Evolutionary conservation across 108 stramenopile species (phyloP).

Genomic region (Thalassiosira profunda): DNA sequence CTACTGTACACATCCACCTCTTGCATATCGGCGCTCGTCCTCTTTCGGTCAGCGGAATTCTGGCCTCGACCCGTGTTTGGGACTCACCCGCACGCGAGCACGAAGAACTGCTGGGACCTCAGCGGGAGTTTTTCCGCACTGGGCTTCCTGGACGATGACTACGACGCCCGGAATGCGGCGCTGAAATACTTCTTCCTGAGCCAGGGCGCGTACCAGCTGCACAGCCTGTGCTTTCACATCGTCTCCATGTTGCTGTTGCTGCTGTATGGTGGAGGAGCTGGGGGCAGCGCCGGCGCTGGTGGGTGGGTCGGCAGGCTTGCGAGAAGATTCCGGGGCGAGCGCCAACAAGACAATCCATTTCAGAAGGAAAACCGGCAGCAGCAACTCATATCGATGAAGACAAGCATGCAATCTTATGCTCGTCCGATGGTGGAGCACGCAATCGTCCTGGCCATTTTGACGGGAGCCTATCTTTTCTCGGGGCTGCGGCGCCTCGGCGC

Average conservation of each 20-base stretch:
- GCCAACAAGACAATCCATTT: slow-evolving; percentile 2
- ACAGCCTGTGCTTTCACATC: slow-evolving; percentile 75
- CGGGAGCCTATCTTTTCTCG: slow-evolving; percentile 67
- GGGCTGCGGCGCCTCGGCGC: slow-evolving; percentile 73
- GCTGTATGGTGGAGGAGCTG: slow-evolving; percentile 25
- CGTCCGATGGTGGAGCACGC: slow-evolving; percentile 66
- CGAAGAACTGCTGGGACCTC: slow-evolving; percentile 82
- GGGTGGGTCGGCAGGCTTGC: neutral
- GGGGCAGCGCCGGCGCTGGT: neutral
- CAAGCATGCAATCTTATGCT: slow-evolving; percentile 46
- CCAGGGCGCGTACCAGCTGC: slow-evolving; percentile 84
- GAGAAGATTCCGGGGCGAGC: slow-evolving; percentile 1
- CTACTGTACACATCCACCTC: slow-evolving; percentile 55
- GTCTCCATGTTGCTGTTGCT: slow-evolving; percentile 63
- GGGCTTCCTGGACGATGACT: slow-evolving; percentile 60
- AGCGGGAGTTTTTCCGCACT: slow-evolving; percentile 55
- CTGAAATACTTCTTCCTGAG: slow-evolving; percentile 73
- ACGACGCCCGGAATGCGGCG: slow-evolving; percentile 63
- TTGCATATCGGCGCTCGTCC: slow-evolving; percentile 51
- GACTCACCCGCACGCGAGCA: slow-evolving; percentile 53
- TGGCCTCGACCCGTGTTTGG: slow-evolving; percentile 79
- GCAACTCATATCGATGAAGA: slow-evolving; percentile 38
- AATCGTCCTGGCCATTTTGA: slow-evolving; percentile 63
- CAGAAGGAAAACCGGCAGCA: slow-evolving; percentile 12
- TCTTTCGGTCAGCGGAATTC: slow-evolving; percentile 68